Percentiles rank a stretch among this genome's conserved stretches.
These are phyloP conservation scores for Leucoagaricus sp. DNA, from an alignment of 1,284 basidiomycete genomes.

Conservation along the genomic window DNA sequence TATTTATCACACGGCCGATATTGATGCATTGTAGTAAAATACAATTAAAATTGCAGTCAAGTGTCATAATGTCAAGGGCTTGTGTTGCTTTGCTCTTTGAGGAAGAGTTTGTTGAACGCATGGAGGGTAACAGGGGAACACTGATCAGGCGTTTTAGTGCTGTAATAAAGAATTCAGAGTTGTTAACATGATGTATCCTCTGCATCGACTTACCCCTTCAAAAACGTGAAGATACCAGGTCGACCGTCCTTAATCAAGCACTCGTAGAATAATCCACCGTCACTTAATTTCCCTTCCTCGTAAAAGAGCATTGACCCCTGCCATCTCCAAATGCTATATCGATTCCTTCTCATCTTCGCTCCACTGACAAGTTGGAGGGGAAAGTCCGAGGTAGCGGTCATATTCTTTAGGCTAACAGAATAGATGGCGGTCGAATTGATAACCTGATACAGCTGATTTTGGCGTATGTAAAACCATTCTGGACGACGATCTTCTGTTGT, in stretches of 20 bases:
- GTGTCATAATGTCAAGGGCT: neutral
- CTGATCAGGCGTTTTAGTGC: slow-evolving; percentile 33
- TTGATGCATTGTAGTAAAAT: slow-evolving; percentile 4
- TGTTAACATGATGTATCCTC: neutral
- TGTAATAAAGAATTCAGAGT: slow-evolving; percentile 18
- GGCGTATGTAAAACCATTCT: slow-evolving; percentile 56
- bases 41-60: neutral
- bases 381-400: slow-evolving; percentile 38
- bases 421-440: slow-evolving; percentile 57
- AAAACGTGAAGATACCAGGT: slow-evolving; percentile 49
- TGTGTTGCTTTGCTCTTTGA: neutral
- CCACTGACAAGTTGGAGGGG: slow-evolving; percentile 50
- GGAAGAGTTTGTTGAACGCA: slow-evolving; percentile 33
- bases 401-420: slow-evolving; percentile 55
- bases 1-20: slow-evolving; percentile 7
- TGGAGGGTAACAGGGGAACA: slow-evolving; percentile 51
- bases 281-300: slow-evolving; percentile 37
- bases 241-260: slow-evolving; percentile 41
- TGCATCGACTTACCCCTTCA: slow-evolving; percentile 43
- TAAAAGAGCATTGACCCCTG: slow-evolving; percentile 56
- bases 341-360: slow-evolving; percentile 39
- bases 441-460: slow-evolving; percentile 52
- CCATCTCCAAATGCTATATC: slow-evolving; percentile 53
- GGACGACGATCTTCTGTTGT: slow-evolving; percentile 33
- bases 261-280: slow-evolving; percentile 51